Base-by-base conservation (phyloP, 768 basidiomycete genomes). In the Trametes punicea region DNA sequence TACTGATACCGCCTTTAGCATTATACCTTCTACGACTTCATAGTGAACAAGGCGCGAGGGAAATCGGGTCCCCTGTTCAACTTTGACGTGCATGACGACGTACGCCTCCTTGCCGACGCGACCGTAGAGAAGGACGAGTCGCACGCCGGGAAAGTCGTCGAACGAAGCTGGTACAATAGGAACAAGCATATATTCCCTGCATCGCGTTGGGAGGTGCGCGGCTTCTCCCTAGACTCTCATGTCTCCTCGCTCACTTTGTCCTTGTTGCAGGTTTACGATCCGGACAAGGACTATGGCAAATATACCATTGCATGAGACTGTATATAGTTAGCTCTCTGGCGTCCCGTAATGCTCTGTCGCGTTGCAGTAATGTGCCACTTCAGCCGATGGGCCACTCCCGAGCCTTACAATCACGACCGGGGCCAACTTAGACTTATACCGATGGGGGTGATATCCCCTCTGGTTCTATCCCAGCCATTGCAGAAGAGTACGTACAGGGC, bases 181-280 rank as follows among this genome's bases (percentile, higher is more conserved):
- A 96, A 93, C 67, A 99, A 98, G 62, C 97, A 98, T 67, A 97
- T 98, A 33, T 98, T 98, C 69, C 96, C 96, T 15, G 93, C 93
- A 1, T 94, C 91, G 4, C 77, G 95, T 64, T 98, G 95, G 95
- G 95, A 98, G 86, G 90, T 87, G 62, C 62, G 86, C 71, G n/a
- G 20, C 41, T 25, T 47, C 18, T 26, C 15, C n/a, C n/a, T n/a
- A n/a, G n/a, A n/a, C n/a, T n/a, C n/a, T n/a, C n/a, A n/a, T n/a
- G n/a, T n/a, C n/a, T n/a, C n/a, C n/a, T n/a, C n/a, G n/a, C n/a
- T n/a, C n/a, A n/a, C n/a, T n/a, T n/a, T n/a, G n/a, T n/a, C n/a
- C n/a, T 2, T 36, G 13, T 53, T 3, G 25, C 48, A 91, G 89
- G 83, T 97, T 6, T 98, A 93, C 60, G 93, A 97, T 65, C 93